Evolutionary conservation across 148 eudicot genomes (phyloP), one percentile per base, ranked within the genome.

Genomic region (Chenopodium quinoa): DNA sequence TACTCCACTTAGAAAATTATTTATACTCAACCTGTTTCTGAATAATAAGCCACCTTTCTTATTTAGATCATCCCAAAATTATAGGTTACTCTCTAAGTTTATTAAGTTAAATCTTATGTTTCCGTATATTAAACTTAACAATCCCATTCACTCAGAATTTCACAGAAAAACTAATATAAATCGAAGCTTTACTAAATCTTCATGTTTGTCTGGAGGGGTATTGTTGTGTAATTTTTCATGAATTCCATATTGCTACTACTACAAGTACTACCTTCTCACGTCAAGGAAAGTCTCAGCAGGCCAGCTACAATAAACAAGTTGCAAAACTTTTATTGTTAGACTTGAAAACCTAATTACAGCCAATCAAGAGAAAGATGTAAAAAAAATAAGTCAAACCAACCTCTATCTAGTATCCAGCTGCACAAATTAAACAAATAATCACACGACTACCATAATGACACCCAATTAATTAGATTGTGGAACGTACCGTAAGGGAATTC

Each of bases 401-500:
- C 58, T 78, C 52, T 54, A 83, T 37, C 82, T 60, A 79, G 71
- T n/a, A 78, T 20, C 14, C 62, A 62, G 58, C 25, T 77, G 54
- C 34, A 32, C 56, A 76, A 82, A 75, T 37, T 82, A 31, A 79
- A 64, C 77, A 79, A 62, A 48, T 46, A 50, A 44, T 70, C 69
- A 83, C 78, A 65, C 69, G 54, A 25, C 63, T 76, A 20, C 22
- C 47, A 46, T 74, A 27, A 73, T 63, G 27, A 52, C 27, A 25
- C 64, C 17, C 13, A 44, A 46, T 44, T 4, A 22, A 47, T 64
- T 40, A n/a, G 54, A 83, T 34, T 11, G 34, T n/a, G 70, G 48
- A 81, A 87, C 83, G 29, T 88, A 96, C 99, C 99, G 82, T 96
- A 96, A 78, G 99, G 99, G 78, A 91, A 96, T 82, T 90, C 97